phyloP scores from a whole-genome alignment of 1,284 basidiomycete genomes.

The Rhodotorula sp. region DNA sequence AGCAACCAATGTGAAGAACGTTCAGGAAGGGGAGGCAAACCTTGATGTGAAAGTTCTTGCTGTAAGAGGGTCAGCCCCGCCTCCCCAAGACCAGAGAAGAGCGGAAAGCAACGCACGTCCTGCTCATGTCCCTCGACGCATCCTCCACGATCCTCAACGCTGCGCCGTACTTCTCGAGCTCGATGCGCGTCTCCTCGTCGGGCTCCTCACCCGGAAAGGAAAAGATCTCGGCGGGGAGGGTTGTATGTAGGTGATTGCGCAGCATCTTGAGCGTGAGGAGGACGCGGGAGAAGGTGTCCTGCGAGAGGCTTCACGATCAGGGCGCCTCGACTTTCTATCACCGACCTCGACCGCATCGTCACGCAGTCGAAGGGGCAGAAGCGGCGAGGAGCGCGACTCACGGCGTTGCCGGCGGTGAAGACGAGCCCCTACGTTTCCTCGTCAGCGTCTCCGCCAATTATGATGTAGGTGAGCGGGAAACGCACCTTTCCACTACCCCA shows the following conservation, averaged over 20 bases:
- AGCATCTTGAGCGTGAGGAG: constrained; percentile 53
- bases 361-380: background rate
- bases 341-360: background rate
- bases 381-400: background rate
- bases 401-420: constrained; percentile 56
- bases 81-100: background rate
- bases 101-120: constrained; percentile 13
- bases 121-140: constrained; percentile 27
- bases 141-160: constrained; percentile 50
- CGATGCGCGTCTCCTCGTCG: constrained; percentile 46
- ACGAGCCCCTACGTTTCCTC: constrained; percentile 51
- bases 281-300: constrained; percentile 56
- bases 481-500: constrained; percentile 29
- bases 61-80: background rate
- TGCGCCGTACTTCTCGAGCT: constrained; percentile 52
- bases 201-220: constrained; percentile 56
- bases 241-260: constrained; percentile 47
- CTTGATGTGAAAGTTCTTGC: constrained; percentile 50
- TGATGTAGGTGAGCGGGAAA: too few species aligned
- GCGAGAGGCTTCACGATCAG: background rate
- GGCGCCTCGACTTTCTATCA: too few species aligned
- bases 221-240: constrained; percentile 54
- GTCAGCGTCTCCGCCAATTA: background rate
- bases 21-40: constrained; percentile 22
- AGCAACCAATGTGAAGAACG: background rate